Evolutionary conservation across 768 basidiomycete species (phyloP), one percentile per base, ranked within the genome.

Genomic region (Phlebiopsis flavidoalba): DNA sequence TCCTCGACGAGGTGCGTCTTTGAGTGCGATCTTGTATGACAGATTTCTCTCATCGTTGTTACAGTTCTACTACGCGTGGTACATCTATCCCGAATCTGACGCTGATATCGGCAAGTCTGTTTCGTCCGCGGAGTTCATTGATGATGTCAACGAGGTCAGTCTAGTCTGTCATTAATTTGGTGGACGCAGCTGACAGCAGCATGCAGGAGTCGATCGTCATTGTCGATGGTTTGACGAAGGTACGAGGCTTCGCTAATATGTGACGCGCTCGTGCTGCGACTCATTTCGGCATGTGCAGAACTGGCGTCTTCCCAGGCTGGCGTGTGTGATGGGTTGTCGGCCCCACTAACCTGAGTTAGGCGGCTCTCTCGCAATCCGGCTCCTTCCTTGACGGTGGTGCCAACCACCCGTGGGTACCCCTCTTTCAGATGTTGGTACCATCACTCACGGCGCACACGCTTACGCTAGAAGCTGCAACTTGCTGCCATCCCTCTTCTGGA

Each of bases 381-480:
- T 93, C 91, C 8, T 97, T 94, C 85, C 76, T 98, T 59, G 95
- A 98, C 67, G 95, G 95, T 17, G 95, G 95, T 59, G 93, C 93
- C 3, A 94, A 93, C 69, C 94, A 95, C 72, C 91, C 93, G 88
- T 93, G 72, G 70, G 89, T 74, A 53, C 12, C 24, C 21, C 31
- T 56, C 50, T 10, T 14, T 21, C 35, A 26, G 36, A 37, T 19
- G 51, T 24, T 56, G 36, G 22, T 37, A 53, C 51, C 51, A 35
- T 53, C 10, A 40, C 49, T 45, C 37, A 58, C 31, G n/a, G 31
- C 26, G 4, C 60, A 63, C 37, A 33, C 15, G 61, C 92, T 88
- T 8, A 3, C 8, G 17, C 3, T 43, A 43, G 40, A n/a, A n/a
- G 8, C 78, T 96, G 66, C 95, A 98, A 71, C 80, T 93, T 49